Evolutionary conservation across 2,329 filamentous ascomycete genomes (phyloP), one percentile per base, ranked within the genome.

Genomic region (Scleromitrula shiraiana): DNA sequence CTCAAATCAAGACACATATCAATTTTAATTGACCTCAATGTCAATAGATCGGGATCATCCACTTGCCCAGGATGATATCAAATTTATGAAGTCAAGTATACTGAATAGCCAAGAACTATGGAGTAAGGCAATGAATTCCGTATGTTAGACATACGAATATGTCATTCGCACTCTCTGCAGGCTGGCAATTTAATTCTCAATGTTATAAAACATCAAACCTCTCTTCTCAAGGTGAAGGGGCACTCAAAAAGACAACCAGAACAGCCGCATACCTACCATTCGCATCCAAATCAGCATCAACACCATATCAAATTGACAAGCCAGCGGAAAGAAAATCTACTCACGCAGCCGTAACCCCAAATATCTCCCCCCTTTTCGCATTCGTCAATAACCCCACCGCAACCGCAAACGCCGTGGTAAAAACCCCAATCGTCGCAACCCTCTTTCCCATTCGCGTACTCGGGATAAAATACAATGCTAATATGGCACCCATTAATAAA

Each of bases 311-410:
- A 9, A 9, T 17, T 12, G 14, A 12, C n/a, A 8, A 5, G 7
- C 15, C 20, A 23, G 12, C 7, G 3, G 10, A n/a, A 10, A 7
- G 22, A 14, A 49, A 39, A 17, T 46, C 49, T 17, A 52, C 50
- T 36, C 44, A 55, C 45, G 49, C 51, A 8, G 53, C 53, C 17
- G 49, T 52, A 2, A 52, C 45, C 7, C 43, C 50, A 44, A 47
- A 55, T 12, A 55, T 24, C 40, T 55, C 49, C 1, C 33, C 39
- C 4, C 49, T 37, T 7, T 39, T 24, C 10, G 51, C 53, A 27
- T 52, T 49, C 15, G 53, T 55, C 37, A 55, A 43, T 8, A 52
- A 41, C 9, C 44, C 37, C 7, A 55, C 46, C 5, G 24, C 37
- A 14, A 43, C 43, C 1, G 53, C 51, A 30, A 55, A 55, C n/a